Evolutionary conservation across 495 filamentous ascomycete species (phyloP).

Genomic region (Penicillium fimorum): DNA sequence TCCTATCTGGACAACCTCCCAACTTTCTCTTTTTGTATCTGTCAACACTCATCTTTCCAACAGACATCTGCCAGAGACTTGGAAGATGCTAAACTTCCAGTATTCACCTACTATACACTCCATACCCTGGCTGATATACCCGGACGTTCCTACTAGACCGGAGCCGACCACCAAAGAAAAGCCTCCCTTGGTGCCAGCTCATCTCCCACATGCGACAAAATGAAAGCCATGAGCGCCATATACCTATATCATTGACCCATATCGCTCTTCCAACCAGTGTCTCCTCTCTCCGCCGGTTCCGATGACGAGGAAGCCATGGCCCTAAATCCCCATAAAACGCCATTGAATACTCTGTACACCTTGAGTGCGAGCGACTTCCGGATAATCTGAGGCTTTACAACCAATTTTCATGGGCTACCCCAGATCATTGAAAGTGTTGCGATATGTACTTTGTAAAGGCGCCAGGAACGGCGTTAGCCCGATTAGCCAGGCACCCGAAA

Average conservation of each 20-base stretch:
- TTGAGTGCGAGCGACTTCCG: background rate
- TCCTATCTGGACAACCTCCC: background rate
- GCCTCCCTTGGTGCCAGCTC: conserved; percentile 12
- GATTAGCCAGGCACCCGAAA: conserved; percentile 20
- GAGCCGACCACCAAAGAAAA: background rate
- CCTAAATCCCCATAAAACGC: background rate
- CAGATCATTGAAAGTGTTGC: background rate
- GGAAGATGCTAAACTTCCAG: background rate
- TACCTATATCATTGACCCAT: background rate
- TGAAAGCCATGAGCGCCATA: conserved; percentile 19
- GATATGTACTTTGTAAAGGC: conserved; percentile 10
- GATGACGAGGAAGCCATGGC: background rate
- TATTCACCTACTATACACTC: background rate
- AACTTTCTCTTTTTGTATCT: background rate
- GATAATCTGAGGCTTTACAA: background rate
- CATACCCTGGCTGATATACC: background rate
- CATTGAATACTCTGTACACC: background rate
- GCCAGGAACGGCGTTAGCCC: conserved; percentile 11
- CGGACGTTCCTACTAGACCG: background rate
- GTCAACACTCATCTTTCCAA: background rate
- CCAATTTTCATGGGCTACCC: background rate
- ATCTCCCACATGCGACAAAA: conserved; percentile 18
- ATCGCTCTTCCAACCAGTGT: background rate
- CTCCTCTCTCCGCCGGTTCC: background rate
- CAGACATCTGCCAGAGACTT: too few relatives aligned